Evolutionary conservation across 2,329 filamentous ascomycete genomes (phyloP).

Genomic region (Incumbomyces delicatus): DNA sequence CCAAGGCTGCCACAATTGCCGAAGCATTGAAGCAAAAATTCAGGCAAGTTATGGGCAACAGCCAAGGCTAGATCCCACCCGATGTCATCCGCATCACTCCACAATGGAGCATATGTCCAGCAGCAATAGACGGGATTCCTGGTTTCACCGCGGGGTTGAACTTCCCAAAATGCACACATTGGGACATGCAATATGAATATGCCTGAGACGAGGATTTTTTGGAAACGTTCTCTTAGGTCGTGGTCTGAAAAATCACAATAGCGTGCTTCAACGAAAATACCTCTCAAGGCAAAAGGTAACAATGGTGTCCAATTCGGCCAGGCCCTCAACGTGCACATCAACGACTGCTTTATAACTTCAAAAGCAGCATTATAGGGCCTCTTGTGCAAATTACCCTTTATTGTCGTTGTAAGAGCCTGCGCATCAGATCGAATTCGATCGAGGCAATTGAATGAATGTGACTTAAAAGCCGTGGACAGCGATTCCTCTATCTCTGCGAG

Average conservation of each 20-base stretch:
- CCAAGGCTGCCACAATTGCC: background rate
- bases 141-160: no score
- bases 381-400: no score
- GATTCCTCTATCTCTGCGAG: background rate
- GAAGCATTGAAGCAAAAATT: background rate
- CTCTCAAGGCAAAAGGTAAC: background rate
- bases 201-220: background rate
- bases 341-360: background rate
- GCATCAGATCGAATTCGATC: background rate
- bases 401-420: background rate
- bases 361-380: background rate
- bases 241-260: background rate
- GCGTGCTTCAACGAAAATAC: background rate
- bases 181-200: background rate
- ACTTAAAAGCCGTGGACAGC: background rate
- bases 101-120: no score
- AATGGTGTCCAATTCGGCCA: conserved; percentile 2
- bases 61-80: background rate
- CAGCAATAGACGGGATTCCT: no score
- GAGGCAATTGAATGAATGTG: no score
- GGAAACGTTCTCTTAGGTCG: background rate
- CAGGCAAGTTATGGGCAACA: background rate
- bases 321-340: background rate
- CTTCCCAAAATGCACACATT: background rate
- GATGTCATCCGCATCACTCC: no score